Base-by-base conservation (phyloP, 768 basidiomycete genomes). In the Xerocomellus dryophilus region DNA sequence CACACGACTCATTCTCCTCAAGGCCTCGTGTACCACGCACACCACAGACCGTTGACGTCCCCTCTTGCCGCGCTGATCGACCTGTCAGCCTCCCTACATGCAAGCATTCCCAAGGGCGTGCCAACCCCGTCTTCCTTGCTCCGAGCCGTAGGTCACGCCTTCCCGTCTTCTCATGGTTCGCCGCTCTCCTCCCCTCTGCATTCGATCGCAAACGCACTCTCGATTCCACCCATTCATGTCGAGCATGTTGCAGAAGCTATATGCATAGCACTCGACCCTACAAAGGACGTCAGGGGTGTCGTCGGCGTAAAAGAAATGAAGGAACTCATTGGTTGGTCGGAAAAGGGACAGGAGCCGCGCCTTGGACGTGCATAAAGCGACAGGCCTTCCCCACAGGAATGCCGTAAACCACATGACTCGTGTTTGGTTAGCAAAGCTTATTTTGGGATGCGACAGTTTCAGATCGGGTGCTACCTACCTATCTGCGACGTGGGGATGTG, bases 1-100 rank as follows among this genome's bases (percentile, higher is more conserved):
- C 52, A 42, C 52, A 42, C 44, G 38, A 44, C 40, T 43, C 51
- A 32, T 39, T 27, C 45, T 49, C 43, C 45, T 34, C 47, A 68
- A 93, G 97, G 95, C 59, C 77, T 99, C 49, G 93, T 99, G 61
- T 98, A 98, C 73, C 96, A 98, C 67, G 89, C 96, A 9, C 93
- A 97, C 71, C 77, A 86, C 60, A 85, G 94, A 40, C 97, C 97
- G n/a, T 65, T 95, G 44, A 88, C 88, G 10, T 88, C 92, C 39
- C 88, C 92, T 47, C 78, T 90, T 48, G 94, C 96, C 1, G 86
- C 87, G 7, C 66, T 93, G 51, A 78, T 97, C 39, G 91, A 93
- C 66, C 72, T 95, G 8, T 90, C 93, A 21, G 81, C 92, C 10
- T 76, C 79, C 7, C 50, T 93, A 23, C 91, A 93, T 65, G 73